Evolutionary conservation across 306 rosid species (phyloP), one percentile per base, ranked within the genome.

Genomic region (Fragaria nilgerrensis): DNA sequence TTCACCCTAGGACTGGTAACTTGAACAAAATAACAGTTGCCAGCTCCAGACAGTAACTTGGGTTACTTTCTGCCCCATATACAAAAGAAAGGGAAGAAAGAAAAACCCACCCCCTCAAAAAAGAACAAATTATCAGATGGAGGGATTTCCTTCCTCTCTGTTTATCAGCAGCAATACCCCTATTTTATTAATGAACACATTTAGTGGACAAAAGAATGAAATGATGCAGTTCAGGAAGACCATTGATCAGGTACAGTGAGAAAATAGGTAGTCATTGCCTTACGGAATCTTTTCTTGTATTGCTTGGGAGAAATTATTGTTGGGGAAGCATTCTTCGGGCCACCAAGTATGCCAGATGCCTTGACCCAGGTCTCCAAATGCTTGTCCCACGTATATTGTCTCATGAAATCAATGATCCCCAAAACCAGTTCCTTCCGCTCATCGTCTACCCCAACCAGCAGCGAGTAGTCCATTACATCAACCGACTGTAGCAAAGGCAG

Each of bases 331-430:
- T 96, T 96, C 75, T 73, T 96, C 0, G 85, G 89, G 77, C 99
- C 99, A 11, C 99, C 99, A 32, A 96, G 94, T 56, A 96, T 93
- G 41, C 99, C 99, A 25, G 96, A 81, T 11, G 97, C 89, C 84
- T 96, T 96, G 7, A 93, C 99, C 99, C 97, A 93, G 44, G 99
- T 93, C 80, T 96, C 99, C 76, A 96, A 86, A 82, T 96, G 99
- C 86, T 96, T 96, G 93, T 96, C 99, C 99, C 99, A 96, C 1
- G 99, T 96, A 86, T 96, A 96, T 25, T 96, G 99, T 75, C 99
- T 92, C 98, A 96, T 91, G 86, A 81, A 96, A 85, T 96, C 99
- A 68, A 96, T 96, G 63, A 96, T 96, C 22, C 99, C 99, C 72
- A 96, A 45, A 50, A 96, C 99, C 73, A 96, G 85, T 81, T 96